Evolutionary conservation across 345 rosid species (phyloP).

Genomic region (Salix suchowensis): DNA sequence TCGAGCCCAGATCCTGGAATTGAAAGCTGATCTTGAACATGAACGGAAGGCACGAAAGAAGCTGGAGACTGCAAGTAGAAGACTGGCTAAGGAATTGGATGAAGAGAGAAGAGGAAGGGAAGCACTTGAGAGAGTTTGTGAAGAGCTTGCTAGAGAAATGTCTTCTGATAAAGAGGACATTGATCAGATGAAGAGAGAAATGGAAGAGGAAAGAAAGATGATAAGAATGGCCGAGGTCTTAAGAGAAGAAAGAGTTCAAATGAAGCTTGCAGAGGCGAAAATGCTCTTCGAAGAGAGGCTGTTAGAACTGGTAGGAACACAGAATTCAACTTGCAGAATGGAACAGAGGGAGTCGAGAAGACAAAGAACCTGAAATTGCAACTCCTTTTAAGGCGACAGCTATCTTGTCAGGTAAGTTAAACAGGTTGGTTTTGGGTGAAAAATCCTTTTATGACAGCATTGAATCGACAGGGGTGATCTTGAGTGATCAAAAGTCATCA

Average conservation of each 20-base stretch:
- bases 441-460: constrained; percentile 11
- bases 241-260: constrained; percentile 86
- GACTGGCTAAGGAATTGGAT: constrained; percentile 56
- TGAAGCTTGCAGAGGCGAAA: constrained; percentile 83
- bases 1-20: constrained; percentile 48
- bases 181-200: constrained; percentile 51
- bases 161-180: constrained; percentile 44
- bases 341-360: constrained; percentile 23
- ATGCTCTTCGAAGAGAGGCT: constrained; percentile 64
- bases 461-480: constrained; percentile 8
- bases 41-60: constrained; percentile 62
- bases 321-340: constrained; percentile 1
- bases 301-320: constrained; percentile 37
- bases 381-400: constrained; percentile 20
- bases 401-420: constrained; percentile 27
- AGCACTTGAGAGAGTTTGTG: constrained; percentile 54
- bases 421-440: constrained; percentile 24
- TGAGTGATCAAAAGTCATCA: constrained; percentile 12
- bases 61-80: constrained; percentile 55
- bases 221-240: constrained; percentile 62
- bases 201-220: constrained; percentile 83
- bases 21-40: constrained; percentile 65
- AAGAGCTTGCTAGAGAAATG: constrained; percentile 53
- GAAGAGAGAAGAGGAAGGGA: constrained; percentile 62
- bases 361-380: constrained; percentile 16